Conservation (phyloP, 139 green algal species). For the Chlorella sorokiniana region DNA sequence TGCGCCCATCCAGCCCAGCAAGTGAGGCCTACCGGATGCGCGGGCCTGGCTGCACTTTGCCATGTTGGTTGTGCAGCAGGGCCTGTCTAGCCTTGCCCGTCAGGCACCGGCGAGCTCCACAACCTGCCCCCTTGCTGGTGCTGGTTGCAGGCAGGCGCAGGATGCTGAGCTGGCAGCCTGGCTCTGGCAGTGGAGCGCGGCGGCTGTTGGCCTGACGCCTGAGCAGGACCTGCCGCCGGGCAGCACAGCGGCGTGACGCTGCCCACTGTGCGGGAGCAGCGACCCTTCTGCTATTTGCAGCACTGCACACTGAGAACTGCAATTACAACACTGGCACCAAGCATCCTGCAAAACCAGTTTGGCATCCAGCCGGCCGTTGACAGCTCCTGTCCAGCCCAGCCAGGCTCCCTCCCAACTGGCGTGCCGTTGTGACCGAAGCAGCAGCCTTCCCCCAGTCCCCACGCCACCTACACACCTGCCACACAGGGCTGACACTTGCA, state of each 20-base stretch:
- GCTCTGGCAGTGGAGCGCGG: conserved; percentile 73
- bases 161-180: conserved; percentile 52
- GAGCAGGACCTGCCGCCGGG: conserved; percentile 17
- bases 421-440: too few species aligned
- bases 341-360: too few species aligned
- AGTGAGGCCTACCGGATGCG: background rate
- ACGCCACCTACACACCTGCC: too few species aligned
- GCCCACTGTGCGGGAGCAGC: background rate
- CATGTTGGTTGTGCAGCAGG: background rate
- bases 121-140: background rate
- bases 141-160: conserved; percentile 14
- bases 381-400: too few species aligned
- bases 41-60: background rate
- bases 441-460: too few species aligned
- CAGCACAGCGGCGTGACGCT: background rate
- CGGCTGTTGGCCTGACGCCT: conserved; percentile 41
- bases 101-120: background rate
- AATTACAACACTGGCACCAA: too few species aligned
- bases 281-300: background rate
- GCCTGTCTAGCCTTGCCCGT: background rate
- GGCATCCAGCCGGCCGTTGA: too few species aligned
- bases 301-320: too few species aligned
- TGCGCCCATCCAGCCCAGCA: conserved; percentile 36
- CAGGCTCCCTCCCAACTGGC: too few species aligned
- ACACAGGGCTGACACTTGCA: too few species aligned